Base-by-base conservation (phyloP, 129 eudicot species). In the Arctium minus region DNA sequence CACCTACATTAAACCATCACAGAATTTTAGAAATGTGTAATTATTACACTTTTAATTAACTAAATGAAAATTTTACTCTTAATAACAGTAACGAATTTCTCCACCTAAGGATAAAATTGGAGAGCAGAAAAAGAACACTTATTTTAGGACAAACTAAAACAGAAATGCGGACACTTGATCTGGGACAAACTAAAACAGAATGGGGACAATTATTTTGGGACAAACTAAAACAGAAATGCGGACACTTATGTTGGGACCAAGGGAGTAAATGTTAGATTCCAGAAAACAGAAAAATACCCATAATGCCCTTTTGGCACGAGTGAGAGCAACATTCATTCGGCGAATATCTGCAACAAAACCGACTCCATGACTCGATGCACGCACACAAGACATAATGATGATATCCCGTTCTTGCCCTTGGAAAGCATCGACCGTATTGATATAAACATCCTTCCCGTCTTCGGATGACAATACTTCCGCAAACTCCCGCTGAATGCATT, bases 391-490 rank as follows among this genome's bases (percentile, higher is more conserved):
- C 99, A 96, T 96, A 69, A 96, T 96, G 11, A 96, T 90, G 53
- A 96, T 97, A 93, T 96, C 99, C 15, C 99, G 95, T 83, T 96
- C 99, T 84, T 96, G 99, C 65, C 99, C 99, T 84, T 93, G 99
- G 80, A 96, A 96, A 10, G 99, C 99, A 86, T 96, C 99, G 32
- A 96, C 99, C 18, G 98, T 96, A 76, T 96, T 96, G 0, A 96
- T 93, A 85, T 96, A 96, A 5, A 96, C 75, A 83, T 93, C 98
- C 60, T 87, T 90, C 35, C 99, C 99, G 75, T 91, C 97, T 79
- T 96, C 98, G 1, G 92, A 86, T 62, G 82, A 91, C 73, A 96
- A 72, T 53, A 96, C 87, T 36, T 88, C 97, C 85, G 92, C 92
- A 83, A 96, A 96, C 86, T 96, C 99, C 22, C 95, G 88, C 64